A percentile compares a stretch with the other conserved stretches of the same genome.
Evolutionary conservation across 2,329 filamentous ascomycete species (phyloP).

Genomic region (Neopestalotiopsis sp.): DNA sequence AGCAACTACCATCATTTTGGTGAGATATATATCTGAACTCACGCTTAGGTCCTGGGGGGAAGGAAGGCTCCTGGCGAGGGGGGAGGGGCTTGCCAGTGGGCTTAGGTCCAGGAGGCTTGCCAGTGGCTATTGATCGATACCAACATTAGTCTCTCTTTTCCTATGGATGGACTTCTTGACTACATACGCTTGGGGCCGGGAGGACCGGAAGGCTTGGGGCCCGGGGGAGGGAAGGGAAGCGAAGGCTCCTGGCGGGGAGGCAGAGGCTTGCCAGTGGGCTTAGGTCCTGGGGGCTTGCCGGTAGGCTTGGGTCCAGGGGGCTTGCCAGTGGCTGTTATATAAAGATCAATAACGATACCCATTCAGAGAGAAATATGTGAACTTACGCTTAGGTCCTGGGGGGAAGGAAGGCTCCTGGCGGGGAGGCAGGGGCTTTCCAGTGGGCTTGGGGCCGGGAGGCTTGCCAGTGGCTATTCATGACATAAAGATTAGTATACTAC

Average conservation of each 20-base stretch:
- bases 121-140: background rate
- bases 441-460: background rate
- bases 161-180: no score
- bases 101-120: conserved; percentile 1
- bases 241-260: background rate
- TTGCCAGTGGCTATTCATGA: background rate
- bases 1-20: background rate
- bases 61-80: conserved; percentile 1
- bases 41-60: background rate
- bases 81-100: conserved; percentile 10
- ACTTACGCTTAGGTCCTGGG: background rate
- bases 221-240: background rate
- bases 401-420: conserved; percentile 1
- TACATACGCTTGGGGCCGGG: background rate
- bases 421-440: conserved; percentile 6
- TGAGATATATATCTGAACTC: background rate
- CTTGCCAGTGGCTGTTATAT: background rate
- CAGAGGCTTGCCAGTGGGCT: conserved; percentile 1
- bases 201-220: background rate
- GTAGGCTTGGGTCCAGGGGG: background rate
- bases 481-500: background rate
- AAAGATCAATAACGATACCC: background rate
- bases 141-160: background rate
- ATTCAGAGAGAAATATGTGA: background rate
- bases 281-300: conserved; percentile 11